Evolutionary conservation across 306 rosid genomes (phyloP), one percentile per base, ranked within the genome.

Genomic region (Elaeagnus macrophylla): DNA sequence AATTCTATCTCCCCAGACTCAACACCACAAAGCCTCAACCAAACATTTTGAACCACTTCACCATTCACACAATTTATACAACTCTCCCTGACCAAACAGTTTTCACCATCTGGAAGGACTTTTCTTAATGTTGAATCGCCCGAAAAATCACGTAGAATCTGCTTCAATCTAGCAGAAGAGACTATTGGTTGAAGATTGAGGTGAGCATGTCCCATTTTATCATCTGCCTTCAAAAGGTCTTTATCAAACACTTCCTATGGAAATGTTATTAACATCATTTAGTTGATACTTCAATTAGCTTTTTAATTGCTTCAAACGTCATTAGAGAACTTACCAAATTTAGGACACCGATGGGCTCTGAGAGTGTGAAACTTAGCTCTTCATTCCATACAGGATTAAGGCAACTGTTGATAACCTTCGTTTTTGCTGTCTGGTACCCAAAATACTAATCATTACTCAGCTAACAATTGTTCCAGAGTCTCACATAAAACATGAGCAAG

Each of bases 361-460:
- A 75, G 57, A 88, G 72, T 39, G 72, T 57, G 72, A 91, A 87
- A 74, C 67, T 84, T 13, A 91, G 71, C 64, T 87, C 99, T 70
- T 91, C 99, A 73, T 91, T 91, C 99, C 99, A 91, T 60, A 91
- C 87, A 7, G 99, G 99, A 75, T 87, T 79, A 60, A 91, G 85
- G 73, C 96, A 91, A 62, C 96, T 82, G 48, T 87, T 71, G 64
- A 91, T 91, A 59, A 91, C 99, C 77, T 77, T 87, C 42, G 99
- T 91, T 81, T 87, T 91, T 32, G 94, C 89, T 17, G 81, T 77
- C 99, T 91, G 93, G 39, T 54, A 65, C 75, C 73, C 50, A 80
- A 49, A 12, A 73, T 46, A 12, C 6, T 37, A 55, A 69, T 9
- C 35, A 79, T n/a, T n/a, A n/a, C 56, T 54, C 53, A 61, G 9